Conservation (phyloP, 2,329 filamentous ascomycete genomes). For the Cyclaneusma minus region DNA sequence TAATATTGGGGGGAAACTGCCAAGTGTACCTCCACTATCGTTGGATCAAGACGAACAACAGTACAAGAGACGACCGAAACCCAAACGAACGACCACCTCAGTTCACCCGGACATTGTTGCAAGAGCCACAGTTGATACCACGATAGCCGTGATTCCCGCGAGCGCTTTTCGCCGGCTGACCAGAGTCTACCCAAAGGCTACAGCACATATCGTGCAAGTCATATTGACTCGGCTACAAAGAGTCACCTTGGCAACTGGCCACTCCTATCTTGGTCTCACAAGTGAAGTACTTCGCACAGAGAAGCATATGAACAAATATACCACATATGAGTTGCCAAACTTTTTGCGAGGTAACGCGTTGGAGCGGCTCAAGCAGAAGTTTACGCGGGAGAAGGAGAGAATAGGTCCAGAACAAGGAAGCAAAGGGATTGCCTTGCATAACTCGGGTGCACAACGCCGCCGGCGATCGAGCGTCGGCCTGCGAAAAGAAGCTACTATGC, state of each 20-base stretch:
- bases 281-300: slow-evolving; percentile 87
- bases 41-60: slow-evolving; percentile 33
- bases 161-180: slow-evolving; percentile 90
- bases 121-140: slow-evolving; percentile 90
- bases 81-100: slow-evolving; percentile 46
- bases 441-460: slow-evolving; percentile 48
- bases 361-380: slow-evolving; percentile 82
- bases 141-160: slow-evolving; percentile 94
- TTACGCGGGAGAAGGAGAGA: slow-evolving; percentile 68
- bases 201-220: slow-evolving; percentile 93
- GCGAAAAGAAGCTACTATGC: slow-evolving; percentile 64
- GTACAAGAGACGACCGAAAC: slow-evolving; percentile 18
- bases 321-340: slow-evolving; percentile 80
- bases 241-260: slow-evolving; percentile 86
- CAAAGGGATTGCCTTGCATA: slow-evolving; percentile 93
- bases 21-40: slow-evolving; percentile 60
- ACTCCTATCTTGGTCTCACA: slow-evolving; percentile 84
- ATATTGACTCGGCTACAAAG: slow-evolving; percentile 88
- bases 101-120: slow-evolving; percentile 95
- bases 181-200: slow-evolving; percentile 87
- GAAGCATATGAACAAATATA: slow-evolving; percentile 85
- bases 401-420: slow-evolving; percentile 65
- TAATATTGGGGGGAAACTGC: slow-evolving; percentile 24
- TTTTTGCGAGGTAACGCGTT: slow-evolving; percentile 73
- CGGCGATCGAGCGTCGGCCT: slow-evolving; percentile 60